phyloP scores from a whole-genome alignment of 352 stramenopile species.

The Aphanomyces invadans region DNA sequence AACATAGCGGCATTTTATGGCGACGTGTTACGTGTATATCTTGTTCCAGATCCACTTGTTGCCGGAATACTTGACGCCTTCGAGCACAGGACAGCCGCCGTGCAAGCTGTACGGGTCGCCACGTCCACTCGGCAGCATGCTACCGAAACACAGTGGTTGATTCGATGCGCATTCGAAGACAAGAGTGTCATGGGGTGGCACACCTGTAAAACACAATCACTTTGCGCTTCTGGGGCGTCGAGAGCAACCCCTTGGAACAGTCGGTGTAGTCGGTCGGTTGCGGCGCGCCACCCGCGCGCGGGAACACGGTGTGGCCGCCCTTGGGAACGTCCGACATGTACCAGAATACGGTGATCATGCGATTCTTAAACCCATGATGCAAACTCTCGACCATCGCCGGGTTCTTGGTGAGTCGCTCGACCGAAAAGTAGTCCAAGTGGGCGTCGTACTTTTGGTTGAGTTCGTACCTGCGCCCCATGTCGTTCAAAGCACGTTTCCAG shows the following conservation, averaged over 20 bases:
- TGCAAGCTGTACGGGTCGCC: constrained; percentile 57
- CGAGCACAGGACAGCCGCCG: constrained; percentile 56
- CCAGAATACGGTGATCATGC: constrained; percentile 81
- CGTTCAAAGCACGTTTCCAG: no score
- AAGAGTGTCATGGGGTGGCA: neutral
- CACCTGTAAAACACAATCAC: constrained; percentile 67
- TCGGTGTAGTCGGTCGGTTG: constrained; percentile 43
- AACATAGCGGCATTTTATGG: no score
- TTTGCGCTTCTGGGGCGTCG: constrained; percentile 62
- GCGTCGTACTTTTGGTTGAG: constrained; percentile 69
- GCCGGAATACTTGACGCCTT: constrained; percentile 64
- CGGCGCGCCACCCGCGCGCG: constrained; percentile 41
- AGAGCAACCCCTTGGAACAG: constrained; percentile 53
- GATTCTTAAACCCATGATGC: constrained; percentile 68
- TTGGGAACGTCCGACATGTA: constrained; percentile 78
- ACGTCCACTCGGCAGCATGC: constrained; percentile 60
- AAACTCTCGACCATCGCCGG: constrained; percentile 39
- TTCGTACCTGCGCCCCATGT: constrained; percentile 37
- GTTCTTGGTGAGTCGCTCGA: constrained; percentile 37
- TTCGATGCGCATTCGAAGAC: no score
- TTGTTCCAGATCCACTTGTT: constrained; percentile 87
- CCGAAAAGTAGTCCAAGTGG: constrained; percentile 58
- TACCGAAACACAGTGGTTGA: neutral
- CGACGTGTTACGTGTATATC: neutral
- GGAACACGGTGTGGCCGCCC: constrained; percentile 65